Percentiles rank a stretch among this genome's conserved stretches.
phyloP scores from a whole-genome alignment of 2,329 filamentous ascomycete genomes.

The Helotiales sp. region DNA sequence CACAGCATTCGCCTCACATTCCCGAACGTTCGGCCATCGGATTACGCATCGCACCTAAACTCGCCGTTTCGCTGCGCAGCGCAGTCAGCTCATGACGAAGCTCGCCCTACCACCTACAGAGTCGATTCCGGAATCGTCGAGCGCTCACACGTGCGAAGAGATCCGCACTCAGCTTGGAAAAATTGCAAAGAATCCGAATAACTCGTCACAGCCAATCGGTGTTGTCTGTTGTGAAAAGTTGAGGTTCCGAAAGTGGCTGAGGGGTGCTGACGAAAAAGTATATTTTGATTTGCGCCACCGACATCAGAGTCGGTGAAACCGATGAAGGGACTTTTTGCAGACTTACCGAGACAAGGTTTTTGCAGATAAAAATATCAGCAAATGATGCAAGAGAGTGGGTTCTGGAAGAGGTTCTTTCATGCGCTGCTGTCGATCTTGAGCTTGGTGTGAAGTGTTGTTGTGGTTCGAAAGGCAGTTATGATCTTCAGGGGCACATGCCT shows the following conservation, averaged over 20 bases:
- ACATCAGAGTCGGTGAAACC: conserved; percentile 3
- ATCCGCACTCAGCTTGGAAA: not conserved
- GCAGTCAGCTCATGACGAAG: conserved; percentile 10
- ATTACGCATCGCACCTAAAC: not conserved
- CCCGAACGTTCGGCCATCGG: not conserved
- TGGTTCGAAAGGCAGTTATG: not conserved
- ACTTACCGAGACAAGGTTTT: not conserved
- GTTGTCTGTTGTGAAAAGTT: not conserved
- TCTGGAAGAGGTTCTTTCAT: not conserved
- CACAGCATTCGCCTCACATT: not conserved
- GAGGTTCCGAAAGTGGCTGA: not conserved
- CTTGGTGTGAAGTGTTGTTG: not conserved
- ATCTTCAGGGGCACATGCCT: not conserved
- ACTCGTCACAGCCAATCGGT: not conserved
- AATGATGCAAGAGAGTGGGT: not conserved
- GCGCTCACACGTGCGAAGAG: not conserved
- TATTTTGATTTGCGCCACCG: conserved; percentile 1
- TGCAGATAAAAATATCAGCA: not conserved
- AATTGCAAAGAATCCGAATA: not conserved
- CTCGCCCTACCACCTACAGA: not conserved
- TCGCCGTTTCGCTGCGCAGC: not conserved
- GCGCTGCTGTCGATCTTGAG: not conserved
- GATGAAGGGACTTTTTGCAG: too few relatives aligned
- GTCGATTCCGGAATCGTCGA: not conserved
- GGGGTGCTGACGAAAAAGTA: conserved; percentile 5